These are phyloP conservation scores for Sphaceloma murrayae DNA, from an alignment of 2,329 filamentous ascomycete species.

Conservation along the genomic window DNA sequence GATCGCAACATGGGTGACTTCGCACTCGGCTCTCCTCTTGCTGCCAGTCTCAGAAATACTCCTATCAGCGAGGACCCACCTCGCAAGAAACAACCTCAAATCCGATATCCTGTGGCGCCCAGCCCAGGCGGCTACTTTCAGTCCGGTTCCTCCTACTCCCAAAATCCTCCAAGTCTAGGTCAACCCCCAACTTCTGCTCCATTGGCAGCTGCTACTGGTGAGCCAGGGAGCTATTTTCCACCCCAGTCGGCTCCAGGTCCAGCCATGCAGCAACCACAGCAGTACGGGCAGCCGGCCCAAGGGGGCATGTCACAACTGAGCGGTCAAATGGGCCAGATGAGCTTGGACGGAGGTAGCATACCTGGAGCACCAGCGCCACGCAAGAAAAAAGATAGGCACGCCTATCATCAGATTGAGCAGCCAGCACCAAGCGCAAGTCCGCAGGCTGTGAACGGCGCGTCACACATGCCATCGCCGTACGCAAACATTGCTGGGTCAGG, in stretches of 20 bases:
- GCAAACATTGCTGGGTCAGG: constrained; percentile 19
- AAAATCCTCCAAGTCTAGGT: constrained; percentile 20
- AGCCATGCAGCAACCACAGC: constrained; percentile 20
- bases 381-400: constrained; percentile 93
- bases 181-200: constrained; percentile 27
- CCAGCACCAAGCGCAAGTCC: constrained; percentile 56
- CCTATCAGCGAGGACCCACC: constrained; percentile 4
- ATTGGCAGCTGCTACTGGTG: constrained; percentile 16
- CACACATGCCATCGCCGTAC: constrained; percentile 48
- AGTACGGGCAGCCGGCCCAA: constrained; percentile 22
- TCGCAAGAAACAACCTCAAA: constrained; percentile 18
- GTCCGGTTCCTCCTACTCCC: constrained; percentile 24
- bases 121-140: constrained; percentile 38
- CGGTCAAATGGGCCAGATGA: constrained; percentile 70
- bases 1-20: constrained; percentile 14
- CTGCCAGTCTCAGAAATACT: constrained; percentile 7
- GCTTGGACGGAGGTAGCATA: constrained; percentile 44
- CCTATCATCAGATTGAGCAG: constrained; percentile 76
- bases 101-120: constrained; percentile 36
- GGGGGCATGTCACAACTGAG: constrained; percentile 41
- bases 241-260: constrained; percentile 25
- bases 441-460: constrained; percentile 60
- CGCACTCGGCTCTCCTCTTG: constrained; percentile 7
- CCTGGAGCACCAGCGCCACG: constrained; percentile 44
- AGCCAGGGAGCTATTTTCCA: constrained; percentile 35